Evolutionary conservation across 129 eudicot species (phyloP), one percentile per base, ranked within the genome.

Genomic region (Tagetes erecta): DNA sequence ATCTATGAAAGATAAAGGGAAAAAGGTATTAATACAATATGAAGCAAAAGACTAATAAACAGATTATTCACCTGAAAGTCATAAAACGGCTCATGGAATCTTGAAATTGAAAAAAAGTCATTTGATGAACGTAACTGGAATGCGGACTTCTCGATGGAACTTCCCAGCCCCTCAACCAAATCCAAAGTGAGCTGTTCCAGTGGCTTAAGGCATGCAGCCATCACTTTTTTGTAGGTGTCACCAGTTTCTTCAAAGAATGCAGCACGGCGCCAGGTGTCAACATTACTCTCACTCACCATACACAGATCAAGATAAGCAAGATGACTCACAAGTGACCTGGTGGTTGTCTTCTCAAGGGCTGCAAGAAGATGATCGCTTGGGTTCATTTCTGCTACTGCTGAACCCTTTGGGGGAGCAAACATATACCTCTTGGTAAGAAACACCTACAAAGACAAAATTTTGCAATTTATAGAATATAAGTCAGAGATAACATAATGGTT

Each of bases 191-290:
- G 83, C 69, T 83, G 93, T 76, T 91, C 96, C 70, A 94, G 42
- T 66, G 99, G 97, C 76, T 82, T 80, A 81, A 95, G 47, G 87
- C 90, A 88, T 27, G 78, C 93, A 78, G 84, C 82, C 47, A 95
- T 34, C 40, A 95, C 96, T 76, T 92, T 88, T 84, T 76, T 95
- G 85, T 91, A 95, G 57, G 97, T 91, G 64, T 87, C 97, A 51
- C 99, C 97, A 52, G 86, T 86, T 77, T 95, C 97, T 81, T 91
- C 97, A 72, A 84, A 95, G 70, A 95, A 91, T 11, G 99, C 97
- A 79, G 96, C 97, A 35, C 97, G 92, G 50, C 96, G 89, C 97
- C 99, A 91, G 1, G 84, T 81, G 51, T 91, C 91, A 69, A 89
- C 90, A 78, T 88, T 95, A 67, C 87, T 82, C 72, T 87, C 99